Evolutionary conservation across 2,329 filamentous ascomycete genomes (phyloP), one percentile per base, ranked within the genome.

Genomic region (Dactylellina parvicollis): DNA sequence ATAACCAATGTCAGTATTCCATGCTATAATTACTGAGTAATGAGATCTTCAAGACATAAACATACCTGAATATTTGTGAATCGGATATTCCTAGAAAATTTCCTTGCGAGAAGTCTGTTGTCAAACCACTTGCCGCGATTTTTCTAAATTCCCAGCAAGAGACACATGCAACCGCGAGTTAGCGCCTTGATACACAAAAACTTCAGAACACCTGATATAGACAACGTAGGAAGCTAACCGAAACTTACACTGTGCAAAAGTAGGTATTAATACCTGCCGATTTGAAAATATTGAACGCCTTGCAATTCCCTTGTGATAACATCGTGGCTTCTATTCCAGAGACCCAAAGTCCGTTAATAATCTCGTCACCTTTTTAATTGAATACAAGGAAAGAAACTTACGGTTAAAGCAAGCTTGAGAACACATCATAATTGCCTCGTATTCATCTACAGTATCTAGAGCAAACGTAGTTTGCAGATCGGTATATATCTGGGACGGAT

Each of bases 401-500:
- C 50, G 18, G 26, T 42, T 56, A 16, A 42, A 56, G 32, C 52
- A 56, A 18, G 52, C 52, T 16, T 56, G 52, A 10, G 52, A 42
- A 30, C 52, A 56, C 52, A 56, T 56, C 52, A 56, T 56, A 4
- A 56, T 56, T 3, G 52, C 52, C 14, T 56, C 52, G 14, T 28
- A 56, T 30, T 56, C 52, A 28, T 56, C 52, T 7, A 36, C 42
- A 18, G 52, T 56, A 24, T 42, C 52, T 16, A 56, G 52, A 16
- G 52, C 52, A 30, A 42, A 56, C 4, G 52, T 56, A 10, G 52
- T 56, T 30, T 56, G 52, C 36, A 56, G 30, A 20, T 56, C 52
- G 34, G 52, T 56, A 20, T 56, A 56, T n/a, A 56, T 56, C 22
- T 56, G 52, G 2, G 52, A 56, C 18, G 52, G 52, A 30, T 56